phyloP scores from a whole-genome alignment of 257 asterid genomes.

The Solanum chmielewskii region DNA sequence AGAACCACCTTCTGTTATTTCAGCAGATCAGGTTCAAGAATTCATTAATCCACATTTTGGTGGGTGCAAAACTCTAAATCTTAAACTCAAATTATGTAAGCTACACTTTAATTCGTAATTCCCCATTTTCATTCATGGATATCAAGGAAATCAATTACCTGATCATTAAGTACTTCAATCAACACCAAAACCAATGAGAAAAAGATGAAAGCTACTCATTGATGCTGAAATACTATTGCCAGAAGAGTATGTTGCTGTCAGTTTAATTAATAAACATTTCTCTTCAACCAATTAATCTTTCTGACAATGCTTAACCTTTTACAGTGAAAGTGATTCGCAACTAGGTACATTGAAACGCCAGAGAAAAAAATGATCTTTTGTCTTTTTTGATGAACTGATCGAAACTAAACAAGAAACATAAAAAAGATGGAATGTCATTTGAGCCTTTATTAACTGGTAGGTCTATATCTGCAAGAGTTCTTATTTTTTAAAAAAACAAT shows the following conservation, averaged over 20 bases:
- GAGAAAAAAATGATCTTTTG: not conserved
- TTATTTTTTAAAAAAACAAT: too few relatives aligned
- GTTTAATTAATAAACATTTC: not conserved
- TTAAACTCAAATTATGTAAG: not conserved
- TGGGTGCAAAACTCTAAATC: not conserved
- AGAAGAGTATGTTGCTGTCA: slow-evolving; percentile 25
- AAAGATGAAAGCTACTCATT: slow-evolving; percentile 33
- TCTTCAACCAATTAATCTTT: not conserved
- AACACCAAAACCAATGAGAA: slow-evolving; percentile 20
- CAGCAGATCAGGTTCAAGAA: not conserved
- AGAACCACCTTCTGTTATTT: not conserved
- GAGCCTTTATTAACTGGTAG: slow-evolving; percentile 52
- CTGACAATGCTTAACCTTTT: not conserved
- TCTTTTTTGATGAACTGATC: slow-evolving; percentile 1
- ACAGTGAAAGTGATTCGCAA: slow-evolving; percentile 25
- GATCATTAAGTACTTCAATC: slow-evolving; percentile 29
- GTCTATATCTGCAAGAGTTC: not conserved
- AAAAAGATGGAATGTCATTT: slow-evolving; percentile 24
- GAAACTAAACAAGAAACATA: slow-evolving; percentile 27
- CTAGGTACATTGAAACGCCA: not conserved
- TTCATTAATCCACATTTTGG: not conserved
- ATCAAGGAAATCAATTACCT: slow-evolving; percentile 29
- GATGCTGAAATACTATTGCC: slow-evolving; percentile 36
- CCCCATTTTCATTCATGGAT: not conserved
- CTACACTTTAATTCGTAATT: not conserved